These are phyloP conservation scores for Pseudogymnoascus destructans DNA, from an alignment of 2,329 filamentous ascomycete species.

Conservation along the genomic window DNA sequence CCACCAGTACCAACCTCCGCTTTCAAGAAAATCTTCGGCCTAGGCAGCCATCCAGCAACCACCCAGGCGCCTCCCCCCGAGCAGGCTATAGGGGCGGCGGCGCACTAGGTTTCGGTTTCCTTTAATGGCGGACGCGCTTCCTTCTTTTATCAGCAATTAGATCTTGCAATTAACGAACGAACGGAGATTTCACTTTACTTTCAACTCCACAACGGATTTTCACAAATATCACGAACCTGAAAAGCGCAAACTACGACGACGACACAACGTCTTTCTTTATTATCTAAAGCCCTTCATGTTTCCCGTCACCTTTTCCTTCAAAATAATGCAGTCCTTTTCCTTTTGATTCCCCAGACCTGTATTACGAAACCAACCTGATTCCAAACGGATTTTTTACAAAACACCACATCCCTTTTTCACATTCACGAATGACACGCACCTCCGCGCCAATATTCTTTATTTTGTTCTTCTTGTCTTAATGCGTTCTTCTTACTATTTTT, in stretches of 20 bases:
- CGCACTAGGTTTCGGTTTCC: neutral
- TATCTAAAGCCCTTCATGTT: neutral
- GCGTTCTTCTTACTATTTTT: neutral
- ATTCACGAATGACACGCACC: constrained; percentile 6
- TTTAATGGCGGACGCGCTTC: neutral
- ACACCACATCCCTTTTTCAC: neutral
- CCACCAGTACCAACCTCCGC: neutral
- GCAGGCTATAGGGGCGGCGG: neutral
- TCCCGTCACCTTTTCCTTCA: neutral
- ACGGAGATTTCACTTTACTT: neutral
- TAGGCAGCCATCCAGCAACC: neutral
- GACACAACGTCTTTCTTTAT: neutral
- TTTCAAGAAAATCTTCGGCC: neutral
- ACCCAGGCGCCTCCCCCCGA: neutral
- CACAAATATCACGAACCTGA: neutral
- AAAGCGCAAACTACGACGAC: neutral
- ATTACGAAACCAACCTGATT: neutral
- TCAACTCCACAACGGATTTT: neutral
- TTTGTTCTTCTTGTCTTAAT: neutral
- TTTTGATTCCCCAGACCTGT: constrained; percentile 1
- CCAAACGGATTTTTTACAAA: neutral
- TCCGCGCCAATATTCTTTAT: neutral
- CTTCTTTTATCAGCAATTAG: constrained; percentile 7
- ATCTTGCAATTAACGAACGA: constrained; percentile 1
- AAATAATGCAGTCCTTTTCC: neutral